Base-by-base conservation (phyloP, 768 basidiomycete genomes). In the Russula dissimulans region DNA sequence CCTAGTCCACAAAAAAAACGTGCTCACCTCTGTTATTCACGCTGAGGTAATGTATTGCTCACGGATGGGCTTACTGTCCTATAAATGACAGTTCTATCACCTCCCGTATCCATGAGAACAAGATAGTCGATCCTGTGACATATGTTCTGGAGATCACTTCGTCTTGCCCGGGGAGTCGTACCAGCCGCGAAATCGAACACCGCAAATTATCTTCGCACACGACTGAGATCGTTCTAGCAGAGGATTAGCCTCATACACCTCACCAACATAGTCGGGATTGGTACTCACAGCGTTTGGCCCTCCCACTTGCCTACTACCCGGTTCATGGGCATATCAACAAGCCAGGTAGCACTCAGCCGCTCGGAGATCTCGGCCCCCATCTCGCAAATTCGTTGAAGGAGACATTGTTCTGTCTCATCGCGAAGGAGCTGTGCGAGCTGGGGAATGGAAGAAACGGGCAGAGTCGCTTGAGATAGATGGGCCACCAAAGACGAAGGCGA, bases 401-500 rank as follows among this genome's bases (percentile, higher is more conserved):
- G 71, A 66, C 84, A 85, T 39, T 79, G 77, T 68, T 87, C 86
- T 26, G 89, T 81, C 70, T 95, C 93, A 64, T 92, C 87, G 26
- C 78, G 76, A 11, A 95, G 77, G 29, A 95, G 74, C 60, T 91
- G 85, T 29, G 77, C 76, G 39, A 95, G 76, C 68, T 92, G 88
- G 5, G 87, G 82, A 26, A 93, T 80, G 3, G 89, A 89, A 4
- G 85, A 81, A 14, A 92, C 82, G 1, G 79, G 68, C 17, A 91
- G 71, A 1, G 87, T 91, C 14, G 89, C 88, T 72, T 90, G 89
- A 5, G 89, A 79, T 22, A 92, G 79, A 69, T 91, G 87, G 0
- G 85, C 89, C n/a, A 79, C 83, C 31, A 93, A 71, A 10, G 81
- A 79, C 11, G 89, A 90, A 15, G 91, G 91, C 0, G 91, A 85